phyloP scores from a whole-genome alignment of 2,329 filamentous ascomycete genomes.

The Fusarium poae region DNA sequence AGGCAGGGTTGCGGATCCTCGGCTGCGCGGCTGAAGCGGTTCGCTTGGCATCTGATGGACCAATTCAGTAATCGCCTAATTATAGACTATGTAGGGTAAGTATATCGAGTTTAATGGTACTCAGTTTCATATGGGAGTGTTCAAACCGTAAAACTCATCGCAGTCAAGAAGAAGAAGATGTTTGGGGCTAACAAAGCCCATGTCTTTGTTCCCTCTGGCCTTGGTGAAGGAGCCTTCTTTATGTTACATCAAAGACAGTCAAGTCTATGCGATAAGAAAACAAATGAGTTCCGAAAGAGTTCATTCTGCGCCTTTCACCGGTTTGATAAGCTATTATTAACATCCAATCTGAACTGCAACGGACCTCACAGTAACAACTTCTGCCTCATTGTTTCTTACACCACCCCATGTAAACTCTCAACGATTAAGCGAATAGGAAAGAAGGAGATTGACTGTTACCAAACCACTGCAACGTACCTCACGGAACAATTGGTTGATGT shows the following conservation, averaged over 20 bases:
- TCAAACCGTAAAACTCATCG: not conserved
- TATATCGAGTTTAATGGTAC: not conserved
- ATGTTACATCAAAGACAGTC: too few relatives aligned
- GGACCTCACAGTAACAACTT: not conserved
- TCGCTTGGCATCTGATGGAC: constrained; percentile 11
- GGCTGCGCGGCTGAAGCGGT: constrained; percentile 11
- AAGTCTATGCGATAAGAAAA: too few relatives aligned
- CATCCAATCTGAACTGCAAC: too few relatives aligned
- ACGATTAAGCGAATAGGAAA: not conserved
- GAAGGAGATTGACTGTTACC: not conserved
- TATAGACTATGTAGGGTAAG: not conserved
- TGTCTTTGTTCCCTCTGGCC: not conserved
- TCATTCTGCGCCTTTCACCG: too few relatives aligned
- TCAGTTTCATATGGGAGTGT: too few relatives aligned
- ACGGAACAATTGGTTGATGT: not conserved
- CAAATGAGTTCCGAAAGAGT: too few relatives aligned
- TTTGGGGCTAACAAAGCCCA: not conserved
- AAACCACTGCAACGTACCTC: constrained; percentile 5
- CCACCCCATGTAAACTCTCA: not conserved
- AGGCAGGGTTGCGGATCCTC: constrained; percentile 11
- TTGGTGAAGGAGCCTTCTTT: not conserved
- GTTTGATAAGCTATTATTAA: too few relatives aligned
- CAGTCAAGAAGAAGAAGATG: not conserved
- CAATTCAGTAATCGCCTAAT: constrained; percentile 13
- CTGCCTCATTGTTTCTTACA: not conserved